These are phyloP conservation scores for Fusarium equiseti DNA, from an alignment of 2,329 filamentous ascomycete genomes.

Conservation along the genomic window DNA sequence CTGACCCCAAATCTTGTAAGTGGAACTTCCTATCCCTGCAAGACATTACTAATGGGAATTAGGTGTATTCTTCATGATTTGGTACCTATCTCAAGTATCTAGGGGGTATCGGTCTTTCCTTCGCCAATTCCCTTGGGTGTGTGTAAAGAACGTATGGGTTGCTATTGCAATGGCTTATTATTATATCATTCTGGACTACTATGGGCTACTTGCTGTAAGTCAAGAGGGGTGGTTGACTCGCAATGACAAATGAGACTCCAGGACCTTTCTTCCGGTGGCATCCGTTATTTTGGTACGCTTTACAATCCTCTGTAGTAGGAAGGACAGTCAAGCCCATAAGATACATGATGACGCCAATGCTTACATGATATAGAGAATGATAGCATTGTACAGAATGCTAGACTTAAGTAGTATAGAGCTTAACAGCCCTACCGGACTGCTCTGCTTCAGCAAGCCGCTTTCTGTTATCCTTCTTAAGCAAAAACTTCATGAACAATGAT, in stretches of 20 bases:
- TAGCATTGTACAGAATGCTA: neutral
- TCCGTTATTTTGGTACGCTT: too few relatives aligned
- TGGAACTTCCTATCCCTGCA: too few relatives aligned
- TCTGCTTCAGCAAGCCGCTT: neutral
- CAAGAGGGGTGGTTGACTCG: neutral
- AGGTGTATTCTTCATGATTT: neutral
- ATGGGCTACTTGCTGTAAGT: neutral
- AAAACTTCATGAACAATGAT: neutral
- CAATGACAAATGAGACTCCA: neutral
- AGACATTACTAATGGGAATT: too few relatives aligned
- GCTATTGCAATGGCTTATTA: neutral
- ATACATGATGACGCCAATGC: too few relatives aligned
- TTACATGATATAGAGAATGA: too few relatives aligned
- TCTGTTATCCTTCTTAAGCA: neutral
- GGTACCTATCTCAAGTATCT: neutral
- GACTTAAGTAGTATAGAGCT: neutral
- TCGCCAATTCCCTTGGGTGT: neutral
- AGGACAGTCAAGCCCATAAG: too few relatives aligned
- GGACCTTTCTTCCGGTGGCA: too few relatives aligned
- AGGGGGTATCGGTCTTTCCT: neutral
- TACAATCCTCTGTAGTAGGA: too few relatives aligned
- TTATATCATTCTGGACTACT: neutral
- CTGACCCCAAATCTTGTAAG: too few relatives aligned
- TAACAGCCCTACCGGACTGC: neutral
- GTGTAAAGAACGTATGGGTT: neutral